These are phyloP conservation scores for Parietaria judaica DNA, from an alignment of 306 rosid genomes.

Conservation along the genomic window DNA sequence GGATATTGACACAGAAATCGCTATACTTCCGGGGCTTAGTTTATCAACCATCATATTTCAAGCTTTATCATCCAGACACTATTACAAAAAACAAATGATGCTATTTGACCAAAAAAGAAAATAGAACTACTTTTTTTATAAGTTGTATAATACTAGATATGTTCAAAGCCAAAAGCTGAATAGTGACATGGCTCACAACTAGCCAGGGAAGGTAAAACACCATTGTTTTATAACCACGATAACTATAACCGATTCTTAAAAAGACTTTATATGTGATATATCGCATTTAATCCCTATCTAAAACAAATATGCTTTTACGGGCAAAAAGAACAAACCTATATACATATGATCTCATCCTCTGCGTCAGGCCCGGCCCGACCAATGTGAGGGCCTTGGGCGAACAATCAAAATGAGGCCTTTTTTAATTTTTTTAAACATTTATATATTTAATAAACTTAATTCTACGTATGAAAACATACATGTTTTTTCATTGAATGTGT, in stretches of 20 bases:
- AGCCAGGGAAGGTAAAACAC: constrained; percentile 82
- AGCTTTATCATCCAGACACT: constrained; percentile 18
- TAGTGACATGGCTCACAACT: constrained; percentile 96
- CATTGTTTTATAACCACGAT: constrained; percentile 51
- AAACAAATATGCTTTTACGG: no score
- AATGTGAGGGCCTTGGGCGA: no score
- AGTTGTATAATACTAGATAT: constrained; percentile 65
- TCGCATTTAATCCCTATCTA: no score
- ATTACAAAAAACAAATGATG: not conserved
- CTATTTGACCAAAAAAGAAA: constrained; percentile 8
- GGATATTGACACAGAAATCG: no score
- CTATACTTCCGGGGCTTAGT: constrained; percentile 56
- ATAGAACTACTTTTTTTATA: constrained; percentile 31
- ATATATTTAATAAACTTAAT: no score
- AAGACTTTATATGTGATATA: no score
- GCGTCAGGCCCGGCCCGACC: no score
- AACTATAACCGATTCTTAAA: no score
- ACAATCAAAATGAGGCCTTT: no score
- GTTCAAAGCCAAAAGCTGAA: constrained; percentile 90
- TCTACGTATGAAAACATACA: no score
- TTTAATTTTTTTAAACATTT: no score
- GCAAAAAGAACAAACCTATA: constrained; percentile 50
- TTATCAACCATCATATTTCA: constrained; percentile 56
- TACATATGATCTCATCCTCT: constrained; percentile 86
- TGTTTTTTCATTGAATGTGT: no score